Conservation (phyloP, 2,329 filamentous ascomycete species). For the Clonostachys byssicola region DNA sequence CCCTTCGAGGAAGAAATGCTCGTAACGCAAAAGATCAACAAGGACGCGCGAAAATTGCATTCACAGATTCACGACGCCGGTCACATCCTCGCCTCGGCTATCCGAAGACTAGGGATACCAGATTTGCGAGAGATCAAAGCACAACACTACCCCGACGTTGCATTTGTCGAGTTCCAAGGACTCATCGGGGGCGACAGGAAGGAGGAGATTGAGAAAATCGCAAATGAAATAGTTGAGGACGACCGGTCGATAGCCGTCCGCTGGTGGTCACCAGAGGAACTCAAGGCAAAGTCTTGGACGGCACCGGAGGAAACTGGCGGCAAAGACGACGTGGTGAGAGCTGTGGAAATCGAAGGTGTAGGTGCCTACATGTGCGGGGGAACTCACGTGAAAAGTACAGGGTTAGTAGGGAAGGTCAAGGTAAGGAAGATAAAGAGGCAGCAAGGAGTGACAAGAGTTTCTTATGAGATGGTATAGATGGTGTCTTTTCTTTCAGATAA, state of each 20-base stretch:
- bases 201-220: not conserved
- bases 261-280: slow-evolving; percentile 1
- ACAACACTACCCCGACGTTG: slow-evolving; percentile 1
- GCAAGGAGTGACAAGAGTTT: not conserved
- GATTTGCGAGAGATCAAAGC: slow-evolving; percentile 1
- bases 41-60: slow-evolving; percentile 1
- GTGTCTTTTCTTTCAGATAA: no score
- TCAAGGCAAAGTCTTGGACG: not conserved
- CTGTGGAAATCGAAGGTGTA: not conserved
- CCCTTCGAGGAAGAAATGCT: not conserved
- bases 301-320: not conserved
- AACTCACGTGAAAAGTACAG: slow-evolving; percentile 3
- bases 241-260: slow-evolving; percentile 7
- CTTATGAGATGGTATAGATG: not conserved
- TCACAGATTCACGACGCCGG: slow-evolving; percentile 3
- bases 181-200: slow-evolving; percentile 1
- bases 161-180: slow-evolving; percentile 1
- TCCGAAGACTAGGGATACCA: not conserved
- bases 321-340: not conserved
- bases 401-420: not conserved
- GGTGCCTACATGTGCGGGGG: slow-evolving; percentile 3
- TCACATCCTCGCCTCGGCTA: slow-evolving; percentile 1
- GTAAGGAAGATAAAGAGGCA: slow-evolving; percentile 1
- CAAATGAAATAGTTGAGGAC: slow-evolving; percentile 3
- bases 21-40: slow-evolving; percentile 2